A percentile compares a stretch with the other conserved stretches of the same genome.
phyloP scores from a whole-genome alignment of 345 rosid genomes.

The Citrus sinensis region DVS_A1.0 CM039166.1:2818501-2819000 shows the following conservation, averaged over 20 bases:
- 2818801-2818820: background rate
- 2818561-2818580: background rate
- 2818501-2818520: background rate
- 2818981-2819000: slow-evolving; percentile 42
- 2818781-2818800: too few species aligned
- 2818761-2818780: too few species aligned
- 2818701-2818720: background rate
- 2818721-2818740: background rate
- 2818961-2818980: slow-evolving; percentile 55
- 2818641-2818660: background rate
- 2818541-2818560: too few species aligned
- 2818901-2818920: slow-evolving; percentile 70
- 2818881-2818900: slow-evolving; percentile 51
- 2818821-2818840: slow-evolving; percentile 92
- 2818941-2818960: slow-evolving; percentile 60
- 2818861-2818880: slow-evolving; percentile 78
- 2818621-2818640: background rate
- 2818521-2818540: background rate
- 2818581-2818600: background rate
- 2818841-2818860: slow-evolving; percentile 90
- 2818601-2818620: background rate
- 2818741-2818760: background rate
- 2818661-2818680: background rate
- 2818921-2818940: slow-evolving; percentile 65
- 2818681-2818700: background rate